phyloP scores from a whole-genome alignment of 768 basidiomycete species.

The Rhodotorula kratochvilovae region DNA sequence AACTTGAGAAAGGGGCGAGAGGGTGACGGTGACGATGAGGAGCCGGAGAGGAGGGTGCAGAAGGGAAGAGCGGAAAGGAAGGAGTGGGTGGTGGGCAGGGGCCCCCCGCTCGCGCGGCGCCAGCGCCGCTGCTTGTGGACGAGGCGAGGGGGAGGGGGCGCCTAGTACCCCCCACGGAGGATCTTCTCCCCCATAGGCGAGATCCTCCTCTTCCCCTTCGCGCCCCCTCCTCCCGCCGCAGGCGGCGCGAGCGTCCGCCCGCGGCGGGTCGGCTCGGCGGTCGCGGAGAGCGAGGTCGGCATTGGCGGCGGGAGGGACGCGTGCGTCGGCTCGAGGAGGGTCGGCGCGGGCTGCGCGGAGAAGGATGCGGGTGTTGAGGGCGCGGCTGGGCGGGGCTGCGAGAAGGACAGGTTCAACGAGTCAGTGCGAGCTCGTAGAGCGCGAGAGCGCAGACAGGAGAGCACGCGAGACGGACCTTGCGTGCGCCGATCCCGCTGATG shows the following conservation, averaged over 20 bases:
- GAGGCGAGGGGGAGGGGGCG: background rate
- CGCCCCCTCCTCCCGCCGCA: background rate
- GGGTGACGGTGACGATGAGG: no score
- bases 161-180: slow-evolving; percentile 30
- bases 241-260: background rate
- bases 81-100: no score
- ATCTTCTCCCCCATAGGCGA: slow-evolving; percentile 34
- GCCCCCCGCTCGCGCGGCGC: no score
- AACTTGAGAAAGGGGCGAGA: no score
- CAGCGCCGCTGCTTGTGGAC: background rate
- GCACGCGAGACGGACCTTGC: slow-evolving; percentile 15
- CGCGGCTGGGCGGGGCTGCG: background rate
- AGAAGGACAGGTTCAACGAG: background rate
- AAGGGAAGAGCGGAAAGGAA: no score
- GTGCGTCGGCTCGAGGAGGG: slow-evolving; percentile 8
- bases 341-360: background rate
- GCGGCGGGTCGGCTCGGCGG: background rate
- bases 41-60: no score
- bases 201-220: slow-evolving; percentile 21
- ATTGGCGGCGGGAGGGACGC: slow-evolving; percentile 1
- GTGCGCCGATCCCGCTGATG: slow-evolving; percentile 18
- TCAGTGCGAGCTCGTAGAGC: background rate
- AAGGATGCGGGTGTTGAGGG: background rate
- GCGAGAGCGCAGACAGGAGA: background rate
- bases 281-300: slow-evolving; percentile 3